Evolutionary conservation across 1,284 basidiomycete species (phyloP), one percentile per base, ranked within the genome.

Genomic region (Irpex sp.): DNA sequence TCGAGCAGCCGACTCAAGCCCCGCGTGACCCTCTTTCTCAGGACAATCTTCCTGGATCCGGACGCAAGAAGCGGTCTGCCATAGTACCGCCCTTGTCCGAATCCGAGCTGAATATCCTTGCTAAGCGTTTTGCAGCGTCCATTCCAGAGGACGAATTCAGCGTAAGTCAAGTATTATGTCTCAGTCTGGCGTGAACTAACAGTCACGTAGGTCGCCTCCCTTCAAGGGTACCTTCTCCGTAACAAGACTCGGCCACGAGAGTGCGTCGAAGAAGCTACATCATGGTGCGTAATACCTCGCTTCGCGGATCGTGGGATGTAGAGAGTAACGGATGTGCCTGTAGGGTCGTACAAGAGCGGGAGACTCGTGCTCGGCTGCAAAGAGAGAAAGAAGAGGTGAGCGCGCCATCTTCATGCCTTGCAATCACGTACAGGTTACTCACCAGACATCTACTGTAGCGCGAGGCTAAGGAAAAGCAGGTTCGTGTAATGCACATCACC

Each of bases 131-230:
- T 72, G 89, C 85, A 62, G 86, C 86, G 44, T 80, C 87, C 17
- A 91, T 93, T 63, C 91, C 91, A 54, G 89, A 93, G 71, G 84
- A 90, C 69, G 91, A 93, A 75, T 80, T 95, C 59, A 93, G 92
- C 69, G 92, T 91, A 70, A 5, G 48, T 62, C 62, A 60, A 54
- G 36, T 58, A 58, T 44, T 57, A 26, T 47, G 51, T 31, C 36
- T 63, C 62, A 34, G 61, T 40, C 9, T 54, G 51, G 49, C 11
- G 56, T n/a, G 17, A 17, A 11, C 54, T 56, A 21, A 56, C n/a
- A 31, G 3, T 36, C 11, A 62, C 58, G 38, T 69, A 92, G 90
- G 90, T 94, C 66, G 93, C 93, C 13, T 82, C 85, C 57, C 81
- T 95, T 65, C 93, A 95, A 79, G 93, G 92, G 2, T 94, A 92